These are phyloP conservation scores for Phaeotremella skinneri DNA, from an alignment of 768 basidiomycete genomes.

Conservation along the genomic window DNA sequence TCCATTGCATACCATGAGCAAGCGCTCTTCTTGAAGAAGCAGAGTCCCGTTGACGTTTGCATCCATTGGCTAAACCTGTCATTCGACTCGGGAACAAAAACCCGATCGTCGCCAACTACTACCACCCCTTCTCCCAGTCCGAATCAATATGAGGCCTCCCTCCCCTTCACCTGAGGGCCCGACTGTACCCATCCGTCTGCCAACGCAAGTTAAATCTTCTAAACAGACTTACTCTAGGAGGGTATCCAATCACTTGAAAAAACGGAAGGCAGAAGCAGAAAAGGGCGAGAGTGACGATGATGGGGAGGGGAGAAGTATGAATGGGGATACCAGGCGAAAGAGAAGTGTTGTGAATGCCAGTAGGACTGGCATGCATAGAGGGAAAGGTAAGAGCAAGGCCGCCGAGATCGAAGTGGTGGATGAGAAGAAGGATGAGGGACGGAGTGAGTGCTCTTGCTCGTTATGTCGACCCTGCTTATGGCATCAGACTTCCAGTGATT, in stretches of 20 bases:
- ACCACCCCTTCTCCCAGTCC: conserved; percentile 2
- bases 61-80: too few species aligned
- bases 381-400: background rate
- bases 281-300: background rate
- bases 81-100: background rate
- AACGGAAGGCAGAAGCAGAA: conserved; percentile 15
- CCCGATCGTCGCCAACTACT: background rate
- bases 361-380: too few species aligned
- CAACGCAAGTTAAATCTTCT: background rate
- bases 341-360: too few species aligned
- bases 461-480: background rate
- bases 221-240: conserved; percentile 15
- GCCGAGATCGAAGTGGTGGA: conserved; percentile 15
- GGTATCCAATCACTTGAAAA: conserved; percentile 10
- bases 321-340: conserved; percentile 1
- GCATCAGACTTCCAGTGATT: background rate
- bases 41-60: too few species aligned
- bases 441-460: background rate
- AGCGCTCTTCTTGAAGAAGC: too few species aligned
- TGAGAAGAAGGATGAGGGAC: background rate
- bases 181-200: background rate
- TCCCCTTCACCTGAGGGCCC: conserved; percentile 6
- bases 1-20: too few species aligned
- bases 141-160: conserved; percentile 10
- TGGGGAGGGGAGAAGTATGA: background rate